Base-by-base conservation (phyloP, 1,139 yeast species). In the Yamadazyma conglobata region DNA sequence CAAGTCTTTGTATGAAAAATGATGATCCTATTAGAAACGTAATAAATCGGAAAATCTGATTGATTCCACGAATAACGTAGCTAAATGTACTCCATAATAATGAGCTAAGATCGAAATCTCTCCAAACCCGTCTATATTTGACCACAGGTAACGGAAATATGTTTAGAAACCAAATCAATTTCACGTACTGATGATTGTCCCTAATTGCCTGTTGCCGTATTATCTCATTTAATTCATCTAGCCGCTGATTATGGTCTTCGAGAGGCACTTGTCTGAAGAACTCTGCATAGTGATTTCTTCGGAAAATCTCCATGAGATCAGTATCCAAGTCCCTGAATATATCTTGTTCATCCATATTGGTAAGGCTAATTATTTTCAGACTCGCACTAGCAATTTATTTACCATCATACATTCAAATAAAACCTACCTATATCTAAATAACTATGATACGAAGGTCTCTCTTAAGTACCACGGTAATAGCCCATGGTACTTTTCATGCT, bases 131-230 rank as follows among this genome's bases (percentile, higher is more conserved):
- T 4, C 46, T 27, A 31, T 49, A 60, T 28, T 50, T 44, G 19
- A 61, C 44, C 5, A 56, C 43, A 1, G 65, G 60, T 9, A 60
- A 38, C 0, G 69, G 66, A 2, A 61, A 23, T 4, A 32, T 31
- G 7, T 35, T 51, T 33, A 35, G 43, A 11, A 32, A 30, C 54
- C 56, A 52, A 31, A 41, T 25, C 2, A 48, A n/a, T 18, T 34
- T 27, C 8, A 39, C 25, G 24, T 42, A 43, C 16, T 31, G 41
- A 31, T 37, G 25, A 12, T 15, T 26, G 2, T 24, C 11, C 15
- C 18, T 17, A 14, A 6, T 6, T 5, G 6, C 15, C 6, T 19
- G 30, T 18, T 30, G 15, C 11, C 35, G 22, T 6, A 42, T 24
- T 6, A 43, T 24, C 9, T 35, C 39, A 19, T 46, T 41, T 19